Conservation (phyloP, 2,329 filamentous ascomycete genomes). For the Aspergillus persii region DNA sequence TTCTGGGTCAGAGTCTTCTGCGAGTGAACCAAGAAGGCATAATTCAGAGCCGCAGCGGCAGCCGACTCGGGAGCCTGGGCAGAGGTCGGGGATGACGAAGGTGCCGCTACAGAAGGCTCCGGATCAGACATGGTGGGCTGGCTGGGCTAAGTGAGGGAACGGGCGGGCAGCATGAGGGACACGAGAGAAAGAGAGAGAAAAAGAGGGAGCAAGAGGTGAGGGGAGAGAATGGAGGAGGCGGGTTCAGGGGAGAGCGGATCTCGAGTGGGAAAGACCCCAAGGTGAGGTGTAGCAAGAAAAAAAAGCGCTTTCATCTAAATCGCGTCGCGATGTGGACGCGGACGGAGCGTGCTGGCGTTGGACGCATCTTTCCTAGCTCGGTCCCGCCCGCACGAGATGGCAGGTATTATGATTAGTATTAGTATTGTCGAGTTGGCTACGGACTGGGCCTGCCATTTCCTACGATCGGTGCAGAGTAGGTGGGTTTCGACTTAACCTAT, state of each 20-base stretch:
- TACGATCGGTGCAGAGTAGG: too few species aligned
- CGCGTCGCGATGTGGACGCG: slow-evolving; percentile 37
- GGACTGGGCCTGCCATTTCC: too few species aligned
- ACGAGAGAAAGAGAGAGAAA: neutral
- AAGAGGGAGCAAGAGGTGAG: neutral
- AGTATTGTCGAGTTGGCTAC: too few species aligned
- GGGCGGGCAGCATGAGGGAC: slow-evolving; percentile 17
- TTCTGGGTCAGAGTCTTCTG: slow-evolving; percentile 56
- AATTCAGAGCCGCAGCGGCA: slow-evolving; percentile 34
- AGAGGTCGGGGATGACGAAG: slow-evolving; percentile 35
- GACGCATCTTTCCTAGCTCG: slow-evolving; percentile 2
- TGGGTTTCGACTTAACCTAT: too few species aligned
- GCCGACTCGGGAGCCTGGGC: slow-evolving; percentile 32
- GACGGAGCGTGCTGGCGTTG: slow-evolving; percentile 17
- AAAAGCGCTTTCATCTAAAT: slow-evolving; percentile 18
- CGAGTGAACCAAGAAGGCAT: slow-evolving; percentile 61
- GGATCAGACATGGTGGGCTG: slow-evolving; percentile 35
- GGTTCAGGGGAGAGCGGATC: neutral
- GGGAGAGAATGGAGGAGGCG: neutral
- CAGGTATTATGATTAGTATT: neutral
- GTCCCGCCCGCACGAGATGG: slow-evolving; percentile 7
- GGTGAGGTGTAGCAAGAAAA: slow-evolving; percentile 23
- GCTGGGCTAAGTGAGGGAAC: slow-evolving; percentile 15
- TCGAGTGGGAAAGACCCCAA: slow-evolving; percentile 16
- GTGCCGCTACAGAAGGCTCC: slow-evolving; percentile 29